Conservation (phyloP, 495 filamentous ascomycete genomes). For the Penicillium herquei region DNA sequence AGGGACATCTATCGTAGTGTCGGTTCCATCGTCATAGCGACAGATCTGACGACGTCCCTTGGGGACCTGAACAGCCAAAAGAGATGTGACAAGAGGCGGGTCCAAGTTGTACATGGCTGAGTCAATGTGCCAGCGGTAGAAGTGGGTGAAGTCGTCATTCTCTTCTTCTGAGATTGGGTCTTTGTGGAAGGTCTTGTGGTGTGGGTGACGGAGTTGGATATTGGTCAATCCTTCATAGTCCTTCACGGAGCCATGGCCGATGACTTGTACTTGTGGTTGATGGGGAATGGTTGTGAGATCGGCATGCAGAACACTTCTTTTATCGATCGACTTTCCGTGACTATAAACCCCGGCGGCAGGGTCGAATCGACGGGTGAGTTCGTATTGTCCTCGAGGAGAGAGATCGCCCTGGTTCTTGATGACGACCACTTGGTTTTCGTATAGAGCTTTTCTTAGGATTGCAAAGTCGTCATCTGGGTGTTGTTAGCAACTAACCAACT, state of each 20-base stretch:
- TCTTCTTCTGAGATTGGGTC: slow-evolving; percentile 55
- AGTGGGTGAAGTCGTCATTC: slow-evolving; percentile 62
- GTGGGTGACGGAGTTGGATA: slow-evolving; percentile 62
- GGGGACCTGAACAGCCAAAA: slow-evolving; percentile 64
- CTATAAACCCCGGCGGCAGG: slow-evolving; percentile 59
- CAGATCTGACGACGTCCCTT: slow-evolving; percentile 57
- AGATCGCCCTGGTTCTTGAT: slow-evolving; percentile 60
- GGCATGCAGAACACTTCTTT: slow-evolving; percentile 65
- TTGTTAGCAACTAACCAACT: not conserved
- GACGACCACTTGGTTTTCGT: slow-evolving; percentile 59
- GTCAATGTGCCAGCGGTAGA: slow-evolving; percentile 75
- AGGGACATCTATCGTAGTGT: slow-evolving; percentile 61
- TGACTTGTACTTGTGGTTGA: slow-evolving; percentile 72
- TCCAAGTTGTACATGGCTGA: slow-evolving; percentile 69
- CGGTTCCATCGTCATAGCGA: slow-evolving; percentile 65
- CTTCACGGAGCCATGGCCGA: slow-evolving; percentile 63
- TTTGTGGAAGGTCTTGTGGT: slow-evolving; percentile 68
- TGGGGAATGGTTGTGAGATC: slow-evolving; percentile 72
- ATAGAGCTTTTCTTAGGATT: slow-evolving; percentile 57
- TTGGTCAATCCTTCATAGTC: slow-evolving; percentile 63
- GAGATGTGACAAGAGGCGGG: slow-evolving; percentile 62
- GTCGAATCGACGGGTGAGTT: slow-evolving; percentile 65
- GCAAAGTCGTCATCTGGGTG: slow-evolving; percentile 53
- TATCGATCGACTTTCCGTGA: slow-evolving; percentile 66
- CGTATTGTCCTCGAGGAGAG: slow-evolving; percentile 62